phyloP scores from a whole-genome alignment of 495 filamentous ascomycete genomes.

The Neurospora pannonica region DNA sequence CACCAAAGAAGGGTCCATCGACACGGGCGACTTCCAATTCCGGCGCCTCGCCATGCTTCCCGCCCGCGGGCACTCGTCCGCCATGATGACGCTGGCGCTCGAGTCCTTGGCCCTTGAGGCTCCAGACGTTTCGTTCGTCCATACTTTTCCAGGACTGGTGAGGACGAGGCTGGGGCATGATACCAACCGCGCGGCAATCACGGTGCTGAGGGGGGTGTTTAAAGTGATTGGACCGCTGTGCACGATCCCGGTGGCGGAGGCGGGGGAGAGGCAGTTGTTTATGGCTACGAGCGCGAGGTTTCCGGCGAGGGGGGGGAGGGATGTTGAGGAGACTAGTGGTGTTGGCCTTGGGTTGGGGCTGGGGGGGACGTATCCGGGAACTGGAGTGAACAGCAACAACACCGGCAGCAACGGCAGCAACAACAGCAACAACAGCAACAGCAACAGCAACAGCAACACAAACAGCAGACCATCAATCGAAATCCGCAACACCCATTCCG shows the following conservation, averaged over 20 bases:
- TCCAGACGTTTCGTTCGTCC: slow-evolving; percentile 47
- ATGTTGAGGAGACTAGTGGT: slow-evolving; percentile 6
- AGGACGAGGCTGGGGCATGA: slow-evolving; percentile 22
- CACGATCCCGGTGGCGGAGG: slow-evolving; percentile 26
- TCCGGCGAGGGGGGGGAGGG: slow-evolving; percentile 18
- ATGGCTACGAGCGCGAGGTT: slow-evolving; percentile 43
- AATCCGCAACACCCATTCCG: background rate
- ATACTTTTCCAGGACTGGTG: slow-evolving; percentile 48
- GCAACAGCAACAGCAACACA: background rate
- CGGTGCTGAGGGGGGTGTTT: background rate
- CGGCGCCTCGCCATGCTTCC: slow-evolving; percentile 6
- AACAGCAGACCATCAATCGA: background rate
- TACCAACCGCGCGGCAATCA: background rate
- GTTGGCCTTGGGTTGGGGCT: slow-evolving; percentile 23
- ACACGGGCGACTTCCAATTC: slow-evolving; percentile 36
- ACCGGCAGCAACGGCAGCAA: background rate
- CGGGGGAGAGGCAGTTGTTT: slow-evolving; percentile 47
- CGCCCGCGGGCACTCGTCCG: slow-evolving; percentile 32
- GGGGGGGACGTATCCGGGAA: background rate
- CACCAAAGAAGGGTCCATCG: slow-evolving; percentile 44
- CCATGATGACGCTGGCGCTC: slow-evolving; percentile 43
- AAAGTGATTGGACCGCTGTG: slow-evolving; percentile 9
- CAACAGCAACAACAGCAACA: no score
- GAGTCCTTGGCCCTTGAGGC: slow-evolving; percentile 38
- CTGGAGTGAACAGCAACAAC: background rate